A percentile compares a stretch with the other conserved stretches of the same genome.
Conservation (phyloP, 768 basidiomycete species). For the Coprinopsis cinerea region DNA sequence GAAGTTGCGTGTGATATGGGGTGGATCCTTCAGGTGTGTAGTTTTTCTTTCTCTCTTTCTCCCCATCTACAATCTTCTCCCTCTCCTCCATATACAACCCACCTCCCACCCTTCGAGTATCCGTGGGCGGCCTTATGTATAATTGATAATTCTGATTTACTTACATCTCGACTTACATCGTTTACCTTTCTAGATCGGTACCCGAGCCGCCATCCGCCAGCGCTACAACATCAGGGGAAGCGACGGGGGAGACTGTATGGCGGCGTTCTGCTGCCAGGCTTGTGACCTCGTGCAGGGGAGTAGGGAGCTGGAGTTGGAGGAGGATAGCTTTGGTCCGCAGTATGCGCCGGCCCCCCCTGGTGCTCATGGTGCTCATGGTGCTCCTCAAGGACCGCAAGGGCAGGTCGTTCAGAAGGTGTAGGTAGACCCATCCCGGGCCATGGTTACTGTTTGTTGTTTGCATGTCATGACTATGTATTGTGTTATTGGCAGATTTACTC, state of each 20-base stretch:
- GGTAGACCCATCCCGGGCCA: no score
- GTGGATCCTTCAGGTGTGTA: slow-evolving; percentile 17
- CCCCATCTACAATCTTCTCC: not conserved
- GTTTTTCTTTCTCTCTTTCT: no score
- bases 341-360: not conserved
- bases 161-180: not conserved
- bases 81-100: no score
- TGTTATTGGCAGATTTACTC: no score
- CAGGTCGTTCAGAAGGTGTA: no score
- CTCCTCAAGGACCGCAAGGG: no score
- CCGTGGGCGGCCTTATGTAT: not conserved
- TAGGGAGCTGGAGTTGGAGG: slow-evolving; percentile 7
- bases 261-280: slow-evolving; percentile 4
- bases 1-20: slow-evolving; percentile 17
- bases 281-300: slow-evolving; percentile 7
- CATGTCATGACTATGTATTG: no score
- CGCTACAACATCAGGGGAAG: slow-evolving; percentile 6
- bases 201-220: not conserved
- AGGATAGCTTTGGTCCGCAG: not conserved
- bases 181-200: not conserved
- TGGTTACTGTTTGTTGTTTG: no score
- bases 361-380: no score
- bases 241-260: slow-evolving; percentile 5
- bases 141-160: not conserved
- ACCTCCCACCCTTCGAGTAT: not conserved